Evolutionary conservation across 768 basidiomycete genomes (phyloP).

Genomic region (Suillus decipiens): DNA sequence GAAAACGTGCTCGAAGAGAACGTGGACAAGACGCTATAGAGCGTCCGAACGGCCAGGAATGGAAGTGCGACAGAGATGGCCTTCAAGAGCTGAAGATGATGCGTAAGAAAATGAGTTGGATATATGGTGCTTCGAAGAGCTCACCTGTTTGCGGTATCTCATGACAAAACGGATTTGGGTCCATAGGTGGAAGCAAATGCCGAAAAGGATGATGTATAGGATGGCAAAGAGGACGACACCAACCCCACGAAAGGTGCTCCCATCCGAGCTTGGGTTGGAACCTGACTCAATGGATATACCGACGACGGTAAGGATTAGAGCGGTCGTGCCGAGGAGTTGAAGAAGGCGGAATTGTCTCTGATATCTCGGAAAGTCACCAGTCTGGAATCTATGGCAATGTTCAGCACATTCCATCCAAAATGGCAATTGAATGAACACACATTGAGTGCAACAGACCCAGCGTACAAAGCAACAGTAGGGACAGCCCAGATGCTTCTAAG

Average conservation of each 20-base stretch:
- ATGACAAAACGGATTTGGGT: slow-evolving; percentile 41
- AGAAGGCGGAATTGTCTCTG: slow-evolving; percentile 25
- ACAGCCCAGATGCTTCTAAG: slow-evolving; percentile 39
- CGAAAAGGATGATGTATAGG: slow-evolving; percentile 46
- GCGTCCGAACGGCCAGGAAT: slow-evolving; percentile 49
- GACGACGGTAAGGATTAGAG: slow-evolving; percentile 33
- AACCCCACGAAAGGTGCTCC: slow-evolving; percentile 32
- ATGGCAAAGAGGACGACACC: slow-evolving; percentile 37
- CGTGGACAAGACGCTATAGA: slow-evolving; percentile 51
- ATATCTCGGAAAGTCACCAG: slow-evolving; percentile 20
- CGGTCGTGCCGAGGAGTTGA: slow-evolving; percentile 30
- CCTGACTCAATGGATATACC: slow-evolving; percentile 29
- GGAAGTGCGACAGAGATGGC: slow-evolving; percentile 59
- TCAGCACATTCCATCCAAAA: slow-evolving; percentile 7
- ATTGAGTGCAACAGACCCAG: slow-evolving; percentile 37
- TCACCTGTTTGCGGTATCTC: slow-evolving; percentile 29
- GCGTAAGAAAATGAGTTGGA: slow-evolving; percentile 13
- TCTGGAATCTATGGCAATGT: slow-evolving; percentile 28
- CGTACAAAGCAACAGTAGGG: slow-evolving; percentile 40
- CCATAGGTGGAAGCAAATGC: slow-evolving; percentile 52
- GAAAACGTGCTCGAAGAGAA: slow-evolving; percentile 45
- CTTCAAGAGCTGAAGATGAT: slow-evolving; percentile 47
- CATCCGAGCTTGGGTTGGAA: slow-evolving; percentile 20
- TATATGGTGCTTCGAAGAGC: slow-evolving; percentile 27
- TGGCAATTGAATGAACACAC: slow-evolving; percentile 26